These are phyloP conservation scores for Chaetoceros tenuissimus DNA, from an alignment of 108 stramenopile genomes.

Conservation along the genomic window DNA sequence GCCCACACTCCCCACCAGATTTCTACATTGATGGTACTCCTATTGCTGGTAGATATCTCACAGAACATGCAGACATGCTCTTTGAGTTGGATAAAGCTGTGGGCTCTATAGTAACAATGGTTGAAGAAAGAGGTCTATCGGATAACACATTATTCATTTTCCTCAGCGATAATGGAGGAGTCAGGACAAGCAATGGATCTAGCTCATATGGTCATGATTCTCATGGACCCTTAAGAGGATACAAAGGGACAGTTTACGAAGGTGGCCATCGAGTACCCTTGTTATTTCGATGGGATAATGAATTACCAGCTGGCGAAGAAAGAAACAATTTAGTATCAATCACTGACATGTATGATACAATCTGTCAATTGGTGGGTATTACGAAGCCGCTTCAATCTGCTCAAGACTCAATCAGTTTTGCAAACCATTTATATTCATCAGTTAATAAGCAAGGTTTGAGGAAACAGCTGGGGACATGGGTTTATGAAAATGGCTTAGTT, in stretches of 20 bases:
- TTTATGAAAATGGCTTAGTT: neutral
- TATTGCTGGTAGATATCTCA: neutral
- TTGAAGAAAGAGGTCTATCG: neutral
- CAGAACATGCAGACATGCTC: neutral
- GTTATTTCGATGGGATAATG: neutral
- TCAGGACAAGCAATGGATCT: neutral
- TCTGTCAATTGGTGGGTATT: neutral
- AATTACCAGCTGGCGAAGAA: neutral
- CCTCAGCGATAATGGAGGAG: neutral
- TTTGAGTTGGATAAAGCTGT: neutral
- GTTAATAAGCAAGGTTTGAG: neutral
- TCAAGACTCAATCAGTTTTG: neutral
- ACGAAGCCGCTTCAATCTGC: neutral
- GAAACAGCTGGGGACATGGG: neutral
- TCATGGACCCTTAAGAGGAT: neutral
- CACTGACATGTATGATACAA: neutral
- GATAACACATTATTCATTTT: neutral
- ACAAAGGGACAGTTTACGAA: constrained; percentile 1
- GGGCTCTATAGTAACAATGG: neutral
- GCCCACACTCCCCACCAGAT: neutral
- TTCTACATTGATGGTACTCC: neutral
- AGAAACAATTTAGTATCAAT: neutral
- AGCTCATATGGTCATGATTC: neutral
- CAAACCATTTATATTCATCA: neutral
- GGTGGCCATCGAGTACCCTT: neutral